Evolutionary conservation across 768 basidiomycete genomes (phyloP).

Genomic region (Gymnopilus dilepis): DNA sequence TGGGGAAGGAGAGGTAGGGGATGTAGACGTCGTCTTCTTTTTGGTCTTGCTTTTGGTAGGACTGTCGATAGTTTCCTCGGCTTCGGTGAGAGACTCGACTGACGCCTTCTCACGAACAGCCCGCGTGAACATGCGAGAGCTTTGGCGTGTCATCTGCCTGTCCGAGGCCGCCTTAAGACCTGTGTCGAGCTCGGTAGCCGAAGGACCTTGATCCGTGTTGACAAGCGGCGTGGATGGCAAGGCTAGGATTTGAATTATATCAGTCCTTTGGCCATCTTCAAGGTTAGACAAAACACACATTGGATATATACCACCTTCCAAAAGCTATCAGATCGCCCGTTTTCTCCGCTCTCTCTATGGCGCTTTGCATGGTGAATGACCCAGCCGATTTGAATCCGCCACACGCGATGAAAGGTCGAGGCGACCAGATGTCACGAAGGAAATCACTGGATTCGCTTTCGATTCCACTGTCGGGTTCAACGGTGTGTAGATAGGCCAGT

Average conservation of each 20-base stretch:
- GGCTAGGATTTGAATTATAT: background rate
- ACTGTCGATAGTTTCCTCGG: no score
- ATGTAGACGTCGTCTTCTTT: no score
- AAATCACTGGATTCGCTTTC: conserved; percentile 46
- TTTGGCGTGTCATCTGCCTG: no score
- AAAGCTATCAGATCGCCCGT: conserved; percentile 38
- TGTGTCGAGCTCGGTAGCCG: no score
- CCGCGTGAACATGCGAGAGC: no score
- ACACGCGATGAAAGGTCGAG: conserved; percentile 43
- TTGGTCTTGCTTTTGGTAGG: no score
- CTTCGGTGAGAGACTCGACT: no score
- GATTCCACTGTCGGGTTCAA: conserved; percentile 39
- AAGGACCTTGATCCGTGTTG: no score
- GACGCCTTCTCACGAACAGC: no score
- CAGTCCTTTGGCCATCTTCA: no score
- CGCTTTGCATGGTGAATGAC: conserved; percentile 27
- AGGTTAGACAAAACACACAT: conserved; percentile 34
- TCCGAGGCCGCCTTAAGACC: no score
- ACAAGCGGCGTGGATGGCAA: background rate
- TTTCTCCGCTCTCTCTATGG: conserved; percentile 41
- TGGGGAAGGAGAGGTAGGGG: no score
- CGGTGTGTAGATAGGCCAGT: conserved; percentile 57
- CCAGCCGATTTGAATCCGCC: conserved; percentile 44
- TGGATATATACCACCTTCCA: conserved; percentile 37
- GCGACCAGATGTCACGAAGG: conserved; percentile 53